Evolutionary conservation across 768 basidiomycete genomes (phyloP).

Genomic region (Vararia minispora): DNA sequence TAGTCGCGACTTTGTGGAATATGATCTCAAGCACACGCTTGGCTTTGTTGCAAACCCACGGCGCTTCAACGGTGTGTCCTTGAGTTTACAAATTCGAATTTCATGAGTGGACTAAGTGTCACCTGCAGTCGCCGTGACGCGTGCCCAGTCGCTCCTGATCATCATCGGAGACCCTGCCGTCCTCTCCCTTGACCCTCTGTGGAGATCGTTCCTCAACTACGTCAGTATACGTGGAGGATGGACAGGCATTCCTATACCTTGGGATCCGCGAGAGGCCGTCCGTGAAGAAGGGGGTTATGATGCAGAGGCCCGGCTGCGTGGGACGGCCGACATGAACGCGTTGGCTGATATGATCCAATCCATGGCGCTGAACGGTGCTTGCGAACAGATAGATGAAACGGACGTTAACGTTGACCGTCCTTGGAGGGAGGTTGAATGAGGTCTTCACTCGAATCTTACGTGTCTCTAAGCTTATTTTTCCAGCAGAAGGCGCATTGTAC

Average conservation of each 20-base stretch:
- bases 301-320: conserved; percentile 20
- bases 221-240: conserved; percentile 43
- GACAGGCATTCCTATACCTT: conserved; percentile 36
- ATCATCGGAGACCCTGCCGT: conserved; percentile 49
- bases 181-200: conserved; percentile 49
- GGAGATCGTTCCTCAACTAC: conserved; percentile 51
- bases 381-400: not conserved
- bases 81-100: not conserved
- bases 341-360: conserved; percentile 26
- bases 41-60: conserved; percentile 20
- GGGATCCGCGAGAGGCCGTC: conserved; percentile 35
- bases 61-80: conserved; percentile 18
- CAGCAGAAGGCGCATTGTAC: too few species aligned
- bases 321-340: conserved; percentile 30
- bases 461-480: too few species aligned
- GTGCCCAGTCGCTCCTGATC: conserved; percentile 48
- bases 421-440: conserved; percentile 3
- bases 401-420: conserved; percentile 5
- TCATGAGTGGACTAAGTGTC: not conserved
- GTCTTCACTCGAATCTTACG: too few species aligned
- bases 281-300: conserved; percentile 31
- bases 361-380: conserved; percentile 16
- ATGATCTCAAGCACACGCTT: conserved; percentile 18
- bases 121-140: conserved; percentile 45
- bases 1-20: conserved; percentile 19